Conservation (phyloP, 441 rosid genomes). For the Flueggea neowawraea region DNA sequence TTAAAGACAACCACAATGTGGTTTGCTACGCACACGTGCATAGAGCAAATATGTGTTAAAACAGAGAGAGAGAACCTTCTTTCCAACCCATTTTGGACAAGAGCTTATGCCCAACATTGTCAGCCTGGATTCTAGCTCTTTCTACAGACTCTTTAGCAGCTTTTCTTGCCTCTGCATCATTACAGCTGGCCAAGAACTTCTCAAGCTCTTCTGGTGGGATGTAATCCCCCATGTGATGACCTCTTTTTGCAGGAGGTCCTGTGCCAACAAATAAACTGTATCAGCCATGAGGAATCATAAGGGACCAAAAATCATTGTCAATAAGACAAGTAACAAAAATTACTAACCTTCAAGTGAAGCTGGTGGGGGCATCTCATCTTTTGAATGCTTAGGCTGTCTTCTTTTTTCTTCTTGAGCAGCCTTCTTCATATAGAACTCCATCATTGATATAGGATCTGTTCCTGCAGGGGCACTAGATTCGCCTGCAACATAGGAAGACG, state of each 20-base stretch:
- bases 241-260: conserved; percentile 47
- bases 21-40: too few relatives aligned
- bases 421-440: conserved; percentile 98
- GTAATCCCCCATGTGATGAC: conserved; percentile 99
- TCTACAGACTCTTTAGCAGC: conserved; percentile 71
- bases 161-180: conserved; percentile 68
- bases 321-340: too few relatives aligned
- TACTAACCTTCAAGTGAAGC: conserved; percentile 77
- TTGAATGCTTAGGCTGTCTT: conserved; percentile 90
- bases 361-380: conserved; percentile 99
- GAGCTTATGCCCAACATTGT: conserved; percentile 93
- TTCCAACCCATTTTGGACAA: conserved; percentile 99
- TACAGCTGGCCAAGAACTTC: conserved; percentile 80
- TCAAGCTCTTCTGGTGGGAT: conserved; percentile 95
- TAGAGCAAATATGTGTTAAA: background rate
- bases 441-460: conserved; percentile 94
- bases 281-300: too few relatives aligned
- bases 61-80: conserved; percentile 56
- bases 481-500: conserved; percentile 24
- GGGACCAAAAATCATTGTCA: too few relatives aligned
- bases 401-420: conserved; percentile 93
- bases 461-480: conserved; percentile 44
- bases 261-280: background rate
- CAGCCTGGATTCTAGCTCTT: conserved; percentile 86
- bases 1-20: too few relatives aligned